Conservation (phyloP, 2,329 filamentous ascomycete species). For the Ceratocystis variospora region DNA sequence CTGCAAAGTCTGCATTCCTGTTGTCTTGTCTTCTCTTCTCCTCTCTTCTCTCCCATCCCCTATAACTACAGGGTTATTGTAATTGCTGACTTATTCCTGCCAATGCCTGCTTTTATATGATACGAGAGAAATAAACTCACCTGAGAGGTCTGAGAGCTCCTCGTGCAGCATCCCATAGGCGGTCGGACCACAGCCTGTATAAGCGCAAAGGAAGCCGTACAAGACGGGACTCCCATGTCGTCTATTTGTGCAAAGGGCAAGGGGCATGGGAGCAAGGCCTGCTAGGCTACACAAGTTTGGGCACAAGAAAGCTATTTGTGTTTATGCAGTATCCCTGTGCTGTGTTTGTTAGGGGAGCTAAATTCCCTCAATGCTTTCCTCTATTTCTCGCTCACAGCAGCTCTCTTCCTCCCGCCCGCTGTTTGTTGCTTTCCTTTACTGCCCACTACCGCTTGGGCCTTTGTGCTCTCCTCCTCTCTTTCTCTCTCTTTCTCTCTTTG, state of each 20-base stretch:
- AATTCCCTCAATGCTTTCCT: too few species aligned
- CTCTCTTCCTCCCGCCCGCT: neutral
- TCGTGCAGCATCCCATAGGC: neutral
- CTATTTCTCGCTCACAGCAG: neutral
- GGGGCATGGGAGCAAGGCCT: neutral
- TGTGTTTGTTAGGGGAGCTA: too few species aligned
- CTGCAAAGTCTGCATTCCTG: too few species aligned
- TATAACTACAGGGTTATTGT: neutral
- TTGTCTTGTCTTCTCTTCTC: too few species aligned
- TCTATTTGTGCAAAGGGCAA: neutral
- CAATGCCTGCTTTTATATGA: neutral
- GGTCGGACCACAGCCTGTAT: neutral
- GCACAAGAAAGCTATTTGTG: neutral
- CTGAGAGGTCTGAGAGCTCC: neutral
- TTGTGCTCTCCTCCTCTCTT: neutral
- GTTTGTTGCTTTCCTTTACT: neutral
- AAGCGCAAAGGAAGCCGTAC: neutral
- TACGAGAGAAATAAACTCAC: slow-evolving; percentile 4
- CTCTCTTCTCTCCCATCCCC: neutral
- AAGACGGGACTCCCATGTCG: neutral
- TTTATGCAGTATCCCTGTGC: too few species aligned
- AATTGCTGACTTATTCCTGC: neutral
- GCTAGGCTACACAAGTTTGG: neutral
- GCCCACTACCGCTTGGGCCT: neutral
- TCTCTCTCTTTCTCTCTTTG: neutral